Evolutionary conservation across 2,329 filamentous ascomycete species (phyloP).

Genomic region (Aspergillus sp.): DNA sequence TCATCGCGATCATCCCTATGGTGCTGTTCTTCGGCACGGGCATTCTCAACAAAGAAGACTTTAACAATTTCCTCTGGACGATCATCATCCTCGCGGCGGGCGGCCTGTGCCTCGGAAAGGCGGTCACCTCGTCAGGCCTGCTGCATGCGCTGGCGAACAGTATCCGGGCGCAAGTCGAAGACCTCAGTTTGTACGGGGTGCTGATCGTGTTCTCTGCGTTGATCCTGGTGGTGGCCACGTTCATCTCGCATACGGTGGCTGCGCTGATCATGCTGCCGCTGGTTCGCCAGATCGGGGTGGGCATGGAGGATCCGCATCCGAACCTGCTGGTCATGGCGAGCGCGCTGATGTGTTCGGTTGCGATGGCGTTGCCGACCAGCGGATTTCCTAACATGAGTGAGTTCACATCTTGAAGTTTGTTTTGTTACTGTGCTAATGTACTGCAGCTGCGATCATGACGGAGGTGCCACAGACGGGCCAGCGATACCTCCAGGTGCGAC

Average conservation of each 20-base stretch:
- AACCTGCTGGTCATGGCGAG: slow-evolving; percentile 94
- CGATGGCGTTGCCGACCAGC: slow-evolving; percentile 92
- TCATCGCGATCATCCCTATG: slow-evolving; percentile 93
- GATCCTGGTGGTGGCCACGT: slow-evolving; percentile 91
- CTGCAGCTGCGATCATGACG: slow-evolving; percentile 93
- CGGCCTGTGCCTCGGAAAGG: slow-evolving; percentile 86
- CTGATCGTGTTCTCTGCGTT: slow-evolving; percentile 79
- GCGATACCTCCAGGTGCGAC: slow-evolving; percentile 84
- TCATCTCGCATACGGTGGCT: slow-evolving; percentile 96
- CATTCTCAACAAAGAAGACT: slow-evolving; percentile 96
- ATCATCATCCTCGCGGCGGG: slow-evolving; percentile 98
- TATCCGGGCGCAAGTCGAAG: slow-evolving; percentile 72
- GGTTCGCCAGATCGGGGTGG: slow-evolving; percentile 77
- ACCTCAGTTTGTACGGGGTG: slow-evolving; percentile 80
- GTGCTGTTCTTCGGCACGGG: slow-evolving; percentile 95
- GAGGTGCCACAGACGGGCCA: slow-evolving; percentile 89
- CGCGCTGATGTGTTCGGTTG: slow-evolving; percentile 95
- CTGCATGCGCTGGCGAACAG: slow-evolving; percentile 78
- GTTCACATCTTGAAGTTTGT: slow-evolving; percentile 41
- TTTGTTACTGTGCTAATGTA: slow-evolving; percentile 13
- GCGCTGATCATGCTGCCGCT: slow-evolving; percentile 92
- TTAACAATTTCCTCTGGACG: slow-evolving; percentile 99
- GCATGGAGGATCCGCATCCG: slow-evolving; percentile 85
- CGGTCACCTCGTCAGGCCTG: slow-evolving; percentile 88
- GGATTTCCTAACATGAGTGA: slow-evolving; percentile 99